A percentile compares a stretch with the other conserved stretches of the same genome.
Conservation (phyloP, 1,139 yeast species). For the Kodamaea fungicola region DNA sequence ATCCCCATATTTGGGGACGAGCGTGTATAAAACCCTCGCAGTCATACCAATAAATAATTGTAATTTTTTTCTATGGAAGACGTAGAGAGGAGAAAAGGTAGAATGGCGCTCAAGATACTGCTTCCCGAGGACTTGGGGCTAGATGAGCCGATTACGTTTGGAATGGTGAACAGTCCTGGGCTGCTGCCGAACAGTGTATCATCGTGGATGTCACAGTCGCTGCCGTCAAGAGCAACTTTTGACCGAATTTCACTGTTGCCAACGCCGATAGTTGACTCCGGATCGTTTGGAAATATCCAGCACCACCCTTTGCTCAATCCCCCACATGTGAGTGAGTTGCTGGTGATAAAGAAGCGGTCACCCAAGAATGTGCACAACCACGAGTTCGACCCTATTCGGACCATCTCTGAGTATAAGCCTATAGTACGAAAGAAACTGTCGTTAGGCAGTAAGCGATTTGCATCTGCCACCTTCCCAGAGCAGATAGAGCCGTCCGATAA, state of each 20-base stretch:
- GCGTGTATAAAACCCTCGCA: neutral
- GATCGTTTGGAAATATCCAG: constrained; percentile 7
- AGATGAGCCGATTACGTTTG: constrained; percentile 10
- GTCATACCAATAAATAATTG: neutral
- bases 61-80: too few relatives aligned
- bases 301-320: neutral
- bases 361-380: neutral
- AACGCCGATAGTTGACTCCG: constrained; percentile 14
- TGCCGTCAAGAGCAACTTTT: constrained; percentile 11
- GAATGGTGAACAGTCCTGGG: constrained; percentile 2
- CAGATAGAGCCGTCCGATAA: too few relatives aligned
- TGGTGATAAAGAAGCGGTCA: neutral
- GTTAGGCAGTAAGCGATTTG: constrained; percentile 18
- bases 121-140: constrained; percentile 1
- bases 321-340: neutral
- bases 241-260: constrained; percentile 15
- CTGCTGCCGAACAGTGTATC: constrained; percentile 4
- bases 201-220: constrained; percentile 4
- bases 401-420: constrained; percentile 37
- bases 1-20: neutral
- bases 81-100: neutral
- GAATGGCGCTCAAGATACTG: neutral
- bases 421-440: constrained; percentile 20
- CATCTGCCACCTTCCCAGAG: constrained; percentile 10
- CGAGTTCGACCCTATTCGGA: constrained; percentile 14